Percentiles rank a stretch among this genome's conserved stretches.
phyloP scores from a whole-genome alignment of 257 asterid species.

The Primulina tabacum region DNA sequence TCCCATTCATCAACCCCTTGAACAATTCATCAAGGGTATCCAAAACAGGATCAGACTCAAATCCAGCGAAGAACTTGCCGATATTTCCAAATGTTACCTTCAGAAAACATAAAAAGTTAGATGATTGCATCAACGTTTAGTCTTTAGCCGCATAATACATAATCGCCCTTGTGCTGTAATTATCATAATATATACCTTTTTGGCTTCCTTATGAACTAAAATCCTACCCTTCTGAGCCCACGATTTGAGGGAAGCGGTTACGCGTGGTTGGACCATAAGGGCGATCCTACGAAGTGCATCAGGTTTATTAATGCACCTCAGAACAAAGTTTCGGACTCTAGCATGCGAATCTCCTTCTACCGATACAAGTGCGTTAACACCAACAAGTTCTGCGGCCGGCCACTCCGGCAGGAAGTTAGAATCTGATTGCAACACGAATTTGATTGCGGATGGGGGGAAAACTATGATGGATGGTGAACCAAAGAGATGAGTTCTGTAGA shows the following conservation, averaged over 20 bases:
- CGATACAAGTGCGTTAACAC: constrained; percentile 28
- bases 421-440: constrained; percentile 42
- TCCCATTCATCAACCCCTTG: constrained; percentile 33
- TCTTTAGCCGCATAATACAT: neutral
- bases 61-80: constrained; percentile 48
- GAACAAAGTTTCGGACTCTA: constrained; percentile 40
- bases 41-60: constrained; percentile 41
- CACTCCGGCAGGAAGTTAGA: constrained; percentile 28
- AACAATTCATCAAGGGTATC: constrained; percentile 40
- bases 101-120: neutral
- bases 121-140: neutral
- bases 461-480: constrained; percentile 50
- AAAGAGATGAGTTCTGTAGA: constrained; percentile 52
- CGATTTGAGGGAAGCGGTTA: constrained; percentile 34
- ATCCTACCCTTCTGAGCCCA: constrained; percentile 48
- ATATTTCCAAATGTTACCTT: constrained; percentile 47
- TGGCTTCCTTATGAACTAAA: constrained; percentile 35
- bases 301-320: constrained; percentile 48
- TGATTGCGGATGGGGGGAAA: constrained; percentile 38
- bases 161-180: neutral
- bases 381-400: constrained; percentile 41
- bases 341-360: constrained; percentile 39
- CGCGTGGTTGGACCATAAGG: constrained; percentile 47
- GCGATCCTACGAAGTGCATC: constrained; percentile 49
- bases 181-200: constrained; percentile 36